Evolutionary conservation across 2,329 filamentous ascomycete genomes (phyloP).

Genomic region (Aspergillus glaucus): DNA sequence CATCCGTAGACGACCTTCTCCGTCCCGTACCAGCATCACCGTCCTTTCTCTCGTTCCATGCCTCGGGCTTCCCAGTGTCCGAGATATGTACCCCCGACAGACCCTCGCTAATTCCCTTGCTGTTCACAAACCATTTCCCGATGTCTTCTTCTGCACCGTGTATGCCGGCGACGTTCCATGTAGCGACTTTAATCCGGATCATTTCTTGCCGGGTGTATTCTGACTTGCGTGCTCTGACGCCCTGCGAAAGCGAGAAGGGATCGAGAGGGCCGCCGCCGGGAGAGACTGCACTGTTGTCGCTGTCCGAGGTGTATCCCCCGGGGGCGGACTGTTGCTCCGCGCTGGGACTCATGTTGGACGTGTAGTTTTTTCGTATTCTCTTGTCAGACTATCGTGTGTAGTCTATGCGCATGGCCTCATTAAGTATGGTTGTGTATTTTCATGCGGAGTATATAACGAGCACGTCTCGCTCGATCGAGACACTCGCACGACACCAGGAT

Average conservation of each 20-base stretch:
- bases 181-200: constrained; percentile 81
- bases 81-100: constrained; percentile 49
- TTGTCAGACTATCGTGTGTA: neutral
- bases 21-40: no score
- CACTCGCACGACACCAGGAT: no score
- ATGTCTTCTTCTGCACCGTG: constrained; percentile 83
- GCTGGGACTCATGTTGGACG: neutral
- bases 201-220: constrained; percentile 73
- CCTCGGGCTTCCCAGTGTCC: constrained; percentile 14
- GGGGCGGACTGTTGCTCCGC: constrained; percentile 1
- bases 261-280: constrained; percentile 19
- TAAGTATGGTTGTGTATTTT: neutral
- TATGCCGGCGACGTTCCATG: constrained; percentile 88
- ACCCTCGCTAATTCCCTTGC: constrained; percentile 61
- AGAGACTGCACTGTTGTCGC: constrained; percentile 10
- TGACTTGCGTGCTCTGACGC: constrained; percentile 62
- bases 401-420: neutral
- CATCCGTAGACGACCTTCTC: constrained; percentile 2
- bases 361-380: neutral
- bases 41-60: constrained; percentile 10
- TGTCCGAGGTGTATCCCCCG: constrained; percentile 9
- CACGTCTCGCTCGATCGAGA: no score
- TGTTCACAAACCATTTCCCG: constrained; percentile 78
- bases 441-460: no score
- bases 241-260: constrained; percentile 46